Percentiles rank a stretch among this genome's conserved stretches.
Evolutionary conservation across 352 stramenopile genomes (phyloP).

Genomic region (Phytophthora palmivora): DNA sequence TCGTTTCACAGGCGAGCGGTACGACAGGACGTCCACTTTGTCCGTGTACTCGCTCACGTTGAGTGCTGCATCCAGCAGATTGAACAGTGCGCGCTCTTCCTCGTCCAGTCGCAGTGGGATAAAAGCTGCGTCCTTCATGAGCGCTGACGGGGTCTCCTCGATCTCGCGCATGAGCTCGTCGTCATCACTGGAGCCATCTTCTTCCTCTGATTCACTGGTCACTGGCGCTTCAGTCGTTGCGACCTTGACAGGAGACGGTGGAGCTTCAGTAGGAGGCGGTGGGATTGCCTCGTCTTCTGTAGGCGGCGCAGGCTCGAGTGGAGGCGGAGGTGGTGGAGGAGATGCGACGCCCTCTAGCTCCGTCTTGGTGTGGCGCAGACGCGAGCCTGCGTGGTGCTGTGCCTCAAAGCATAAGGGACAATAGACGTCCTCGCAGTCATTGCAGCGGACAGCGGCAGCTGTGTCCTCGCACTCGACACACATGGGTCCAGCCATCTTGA

Average conservation of each 20-base stretch:
- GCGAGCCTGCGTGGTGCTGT: slow-evolving; percentile 71
- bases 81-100: slow-evolving; percentile 78
- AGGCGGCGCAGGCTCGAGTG: too few species aligned
- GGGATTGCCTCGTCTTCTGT: slow-evolving; percentile 2
- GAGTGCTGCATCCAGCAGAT: slow-evolving; percentile 80
- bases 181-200: slow-evolving; percentile 21
- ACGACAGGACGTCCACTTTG: slow-evolving; percentile 89
- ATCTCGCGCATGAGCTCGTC: slow-evolving; percentile 45
- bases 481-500: slow-evolving; percentile 43
- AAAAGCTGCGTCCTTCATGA: slow-evolving; percentile 51
- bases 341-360: slow-evolving; percentile 24
- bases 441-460: slow-evolving; percentile 67
- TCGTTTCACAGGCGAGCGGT: slow-evolving; percentile 72
- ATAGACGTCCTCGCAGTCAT: slow-evolving; percentile 76
- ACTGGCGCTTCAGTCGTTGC: slow-evolving; percentile 16
- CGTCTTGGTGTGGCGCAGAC: slow-evolving; percentile 51
- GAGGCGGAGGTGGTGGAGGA: slow-evolving; percentile 5
- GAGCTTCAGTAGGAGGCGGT: background rate
- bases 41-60: slow-evolving; percentile 94
- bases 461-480: slow-evolving; percentile 91
- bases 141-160: slow-evolving; percentile 30
- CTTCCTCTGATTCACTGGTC: slow-evolving; percentile 41
- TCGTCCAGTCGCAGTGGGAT: slow-evolving; percentile 76
- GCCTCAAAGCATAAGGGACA: slow-evolving; percentile 80
- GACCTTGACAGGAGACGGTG: slow-evolving; percentile 14